A percentile compares a stretch with the other conserved stretches of the same genome.
Evolutionary conservation across 75 land plant genomes (phyloP).

Genomic region (Cupressus sempervirens): DNA sequence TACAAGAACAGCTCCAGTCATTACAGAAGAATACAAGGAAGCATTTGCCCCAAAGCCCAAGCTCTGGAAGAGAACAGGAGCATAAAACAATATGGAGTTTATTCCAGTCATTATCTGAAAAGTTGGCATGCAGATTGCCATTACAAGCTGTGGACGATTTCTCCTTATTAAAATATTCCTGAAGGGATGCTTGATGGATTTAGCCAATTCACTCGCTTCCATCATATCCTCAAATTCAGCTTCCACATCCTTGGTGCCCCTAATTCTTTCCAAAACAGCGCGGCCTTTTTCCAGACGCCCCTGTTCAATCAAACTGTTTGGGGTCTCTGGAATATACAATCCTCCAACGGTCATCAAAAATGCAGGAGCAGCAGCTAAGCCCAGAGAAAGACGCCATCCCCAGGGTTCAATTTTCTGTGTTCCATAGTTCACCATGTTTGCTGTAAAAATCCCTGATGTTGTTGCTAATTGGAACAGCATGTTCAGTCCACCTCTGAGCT

Average conservation of each 20-base stretch:
- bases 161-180: conserved; percentile 54
- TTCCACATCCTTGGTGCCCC: conserved; percentile 55
- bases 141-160: conserved; percentile 79
- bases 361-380: conserved; percentile 71
- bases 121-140: conserved; percentile 70
- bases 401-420: conserved; percentile 45
- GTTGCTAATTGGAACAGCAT: conserved; percentile 82
- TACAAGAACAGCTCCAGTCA: conserved; percentile 72
- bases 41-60: conserved; percentile 70
- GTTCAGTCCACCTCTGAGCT: conserved; percentile 70
- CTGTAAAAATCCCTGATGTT: conserved; percentile 65
- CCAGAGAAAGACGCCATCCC: conserved; percentile 93
- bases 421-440: conserved; percentile 82
- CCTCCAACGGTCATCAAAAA: conserved; percentile 67
- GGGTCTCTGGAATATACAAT: conserved; percentile 69
- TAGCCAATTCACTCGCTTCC: conserved; percentile 64
- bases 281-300: conserved; percentile 42
- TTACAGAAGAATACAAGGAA: conserved; percentile 72
- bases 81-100: conserved; percentile 82
- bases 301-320: conserved; percentile 62
- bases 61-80: conserved; percentile 77
- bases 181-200: conserved; percentile 66
- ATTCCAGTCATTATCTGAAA: conserved; percentile 82
- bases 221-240: conserved; percentile 73
- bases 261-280: conserved; percentile 48